Evolutionary conservation across 2,329 filamentous ascomycete genomes (phyloP).

Genomic region (Juglanconis sp.): DNA sequence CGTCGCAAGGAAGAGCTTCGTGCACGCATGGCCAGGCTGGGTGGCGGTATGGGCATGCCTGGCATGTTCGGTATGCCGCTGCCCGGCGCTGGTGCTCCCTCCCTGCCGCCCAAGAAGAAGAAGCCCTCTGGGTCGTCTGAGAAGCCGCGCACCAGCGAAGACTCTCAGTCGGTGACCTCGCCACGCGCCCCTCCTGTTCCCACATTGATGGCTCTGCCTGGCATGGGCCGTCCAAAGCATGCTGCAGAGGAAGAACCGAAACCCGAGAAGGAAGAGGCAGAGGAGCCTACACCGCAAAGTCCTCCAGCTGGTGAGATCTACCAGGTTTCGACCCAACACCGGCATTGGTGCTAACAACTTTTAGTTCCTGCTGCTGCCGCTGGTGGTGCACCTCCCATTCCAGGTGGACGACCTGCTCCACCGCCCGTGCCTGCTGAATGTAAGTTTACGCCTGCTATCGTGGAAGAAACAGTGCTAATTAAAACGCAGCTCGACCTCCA

Average conservation of each 20-base stretch:
- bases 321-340: constrained; percentile 20
- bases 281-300: constrained; percentile 30
- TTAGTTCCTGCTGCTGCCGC: constrained; percentile 28
- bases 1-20: constrained; percentile 82
- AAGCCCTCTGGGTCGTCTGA: constrained; percentile 38
- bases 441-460: constrained; percentile 40
- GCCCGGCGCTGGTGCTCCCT: constrained; percentile 39
- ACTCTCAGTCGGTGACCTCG: constrained; percentile 41
- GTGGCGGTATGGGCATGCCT: constrained; percentile 93
- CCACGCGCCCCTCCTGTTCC: constrained; percentile 53
- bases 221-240: constrained; percentile 61
- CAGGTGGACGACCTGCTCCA: constrained; percentile 50
- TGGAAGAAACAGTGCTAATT: constrained; percentile 24
- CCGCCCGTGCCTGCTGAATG: constrained; percentile 59
- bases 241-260: constrained; percentile 37
- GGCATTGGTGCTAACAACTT: constrained; percentile 21
- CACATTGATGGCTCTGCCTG: constrained; percentile 65
- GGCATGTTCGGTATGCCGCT: constrained; percentile 83
- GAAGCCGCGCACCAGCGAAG: constrained; percentile 39
- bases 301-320: constrained; percentile 22
- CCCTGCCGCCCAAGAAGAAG: constrained; percentile 54
- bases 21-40: constrained; percentile 97
- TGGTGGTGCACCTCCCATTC: constrained; percentile 42
- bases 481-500: constrained; percentile 57
- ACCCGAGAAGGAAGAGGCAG: constrained; percentile 42